phyloP scores from a whole-genome alignment of 768 basidiomycete genomes.

The Gymnopilus dilepis region DNA sequence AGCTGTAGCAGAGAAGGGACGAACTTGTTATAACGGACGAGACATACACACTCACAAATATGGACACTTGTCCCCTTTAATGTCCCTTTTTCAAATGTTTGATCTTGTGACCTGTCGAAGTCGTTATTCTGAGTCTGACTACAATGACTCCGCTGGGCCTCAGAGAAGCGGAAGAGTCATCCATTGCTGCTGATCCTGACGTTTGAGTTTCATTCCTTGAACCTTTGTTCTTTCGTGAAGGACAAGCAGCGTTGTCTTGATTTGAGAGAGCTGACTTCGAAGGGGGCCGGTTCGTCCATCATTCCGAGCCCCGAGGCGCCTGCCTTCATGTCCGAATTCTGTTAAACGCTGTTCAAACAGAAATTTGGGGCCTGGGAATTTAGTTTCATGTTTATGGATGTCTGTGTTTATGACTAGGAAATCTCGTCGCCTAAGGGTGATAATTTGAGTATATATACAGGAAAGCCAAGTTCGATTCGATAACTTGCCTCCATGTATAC shows the following conservation, averaged over 20 bases:
- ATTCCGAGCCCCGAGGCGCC: not conserved
- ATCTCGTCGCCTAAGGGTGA: not conserved
- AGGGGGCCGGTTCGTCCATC: not conserved
- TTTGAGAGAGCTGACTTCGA: not conserved
- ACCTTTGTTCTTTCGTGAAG: not conserved
- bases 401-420: not conserved
- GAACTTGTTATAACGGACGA: no score
- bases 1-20: not conserved
- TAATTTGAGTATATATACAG: not conserved
- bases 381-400: conserved; percentile 1
- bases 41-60: not conserved
- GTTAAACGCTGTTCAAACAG: conserved; percentile 1
- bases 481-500: conserved; percentile 11
- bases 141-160: not conserved
- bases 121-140: no score
- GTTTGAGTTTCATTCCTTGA: not conserved
- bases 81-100: not conserved
- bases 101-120: no score
- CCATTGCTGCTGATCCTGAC: not conserved
- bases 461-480: not conserved
- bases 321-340: not conserved
- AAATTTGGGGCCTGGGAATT: not conserved
- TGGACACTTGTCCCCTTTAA: not conserved
- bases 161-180: not conserved
- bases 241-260: not conserved